These are phyloP conservation scores for Corniculantispora saksenae DNA, from an alignment of 2,329 filamentous ascomycete genomes.

Conservation along the genomic window DNA sequence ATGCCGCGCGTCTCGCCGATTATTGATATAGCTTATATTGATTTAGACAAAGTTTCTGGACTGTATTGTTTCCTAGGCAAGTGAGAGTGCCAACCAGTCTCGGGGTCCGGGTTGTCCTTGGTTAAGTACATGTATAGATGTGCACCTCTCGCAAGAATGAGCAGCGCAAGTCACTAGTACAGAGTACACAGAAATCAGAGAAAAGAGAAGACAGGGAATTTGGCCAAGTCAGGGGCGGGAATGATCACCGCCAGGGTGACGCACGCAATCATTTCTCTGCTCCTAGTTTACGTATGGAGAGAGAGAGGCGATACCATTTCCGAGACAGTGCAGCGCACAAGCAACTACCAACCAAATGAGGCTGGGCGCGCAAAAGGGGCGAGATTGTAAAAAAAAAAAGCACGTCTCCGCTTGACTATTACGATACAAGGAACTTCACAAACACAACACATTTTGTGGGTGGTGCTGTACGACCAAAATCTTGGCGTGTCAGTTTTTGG, in stretches of 20 bases:
- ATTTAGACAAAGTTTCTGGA: not conserved
- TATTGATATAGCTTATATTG: not conserved
- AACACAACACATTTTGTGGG: not conserved
- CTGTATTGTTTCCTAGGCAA: not conserved
- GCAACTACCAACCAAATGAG: not conserved
- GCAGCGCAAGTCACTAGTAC: no score
- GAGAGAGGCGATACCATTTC: not conserved
- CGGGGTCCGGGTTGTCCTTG: not conserved
- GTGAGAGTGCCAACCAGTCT: not conserved
- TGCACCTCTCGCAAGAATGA: not conserved
- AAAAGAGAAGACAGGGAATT: not conserved
- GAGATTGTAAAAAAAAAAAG: not conserved
- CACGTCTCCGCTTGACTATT: not conserved
- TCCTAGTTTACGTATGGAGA: not conserved
- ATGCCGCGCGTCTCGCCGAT: not conserved
- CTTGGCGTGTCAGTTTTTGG: slow-evolving; percentile 15
- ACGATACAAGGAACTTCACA: not conserved
- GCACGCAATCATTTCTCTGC: slow-evolving; percentile 1
- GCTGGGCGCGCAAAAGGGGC: not conserved
- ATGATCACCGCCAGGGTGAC: not conserved
- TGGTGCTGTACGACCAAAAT: not conserved
- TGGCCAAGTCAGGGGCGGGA: not conserved
- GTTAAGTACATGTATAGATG: not conserved
- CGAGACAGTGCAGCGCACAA: not conserved
- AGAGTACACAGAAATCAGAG: not conserved